Evolutionary conservation across 2,329 filamentous ascomycete genomes (phyloP).

Genomic region (Ceratocystiopsis sp.): DNA sequence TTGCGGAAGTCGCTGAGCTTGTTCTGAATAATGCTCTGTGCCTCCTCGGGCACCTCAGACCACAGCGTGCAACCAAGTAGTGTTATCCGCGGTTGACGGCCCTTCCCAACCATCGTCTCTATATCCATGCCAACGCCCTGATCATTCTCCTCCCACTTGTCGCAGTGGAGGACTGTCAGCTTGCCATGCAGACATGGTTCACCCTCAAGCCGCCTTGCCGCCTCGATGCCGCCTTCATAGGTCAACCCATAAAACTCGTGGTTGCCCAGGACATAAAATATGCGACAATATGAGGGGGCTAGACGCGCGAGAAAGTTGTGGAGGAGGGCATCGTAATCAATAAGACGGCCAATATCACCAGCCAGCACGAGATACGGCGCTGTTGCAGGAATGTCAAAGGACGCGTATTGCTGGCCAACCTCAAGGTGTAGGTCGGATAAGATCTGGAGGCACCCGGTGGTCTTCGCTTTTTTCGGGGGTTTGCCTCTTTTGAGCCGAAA

Average conservation of each 20-base stretch:
- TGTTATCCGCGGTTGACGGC: conserved; percentile 17
- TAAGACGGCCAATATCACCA: conserved; percentile 36
- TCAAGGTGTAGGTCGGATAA: conserved; percentile 44
- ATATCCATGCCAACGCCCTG: conserved; percentile 15
- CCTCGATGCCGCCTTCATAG: conserved; percentile 1
- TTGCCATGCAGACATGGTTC: conserved; percentile 22
- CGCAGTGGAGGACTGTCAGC: conserved; percentile 27
- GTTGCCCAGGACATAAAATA: conserved; percentile 38
- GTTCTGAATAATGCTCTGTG: conserved; percentile 20
- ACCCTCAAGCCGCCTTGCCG: neutral
- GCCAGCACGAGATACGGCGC: conserved; percentile 32
- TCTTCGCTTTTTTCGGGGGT: neutral
- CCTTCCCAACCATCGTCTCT: neutral
- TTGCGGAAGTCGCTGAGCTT: conserved; percentile 36
- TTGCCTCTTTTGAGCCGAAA: neutral
- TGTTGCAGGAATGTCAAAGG: neutral
- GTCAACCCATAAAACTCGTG: conserved; percentile 31
- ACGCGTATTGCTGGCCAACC: conserved; percentile 7
- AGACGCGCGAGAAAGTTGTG: conserved; percentile 27
- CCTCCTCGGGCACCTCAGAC: conserved; percentile 28
- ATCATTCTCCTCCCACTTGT: conserved; percentile 17
- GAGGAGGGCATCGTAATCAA: conserved; percentile 18
- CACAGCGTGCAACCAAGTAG: conserved; percentile 42
- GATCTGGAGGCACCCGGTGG: conserved; percentile 20
- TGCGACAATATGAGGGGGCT: conserved; percentile 26